Evolutionary conservation across 805 yeast genomes (phyloP), one percentile per base, ranked within the genome.

Genomic region (Wickerhamomyces chaumierensis): DNA sequence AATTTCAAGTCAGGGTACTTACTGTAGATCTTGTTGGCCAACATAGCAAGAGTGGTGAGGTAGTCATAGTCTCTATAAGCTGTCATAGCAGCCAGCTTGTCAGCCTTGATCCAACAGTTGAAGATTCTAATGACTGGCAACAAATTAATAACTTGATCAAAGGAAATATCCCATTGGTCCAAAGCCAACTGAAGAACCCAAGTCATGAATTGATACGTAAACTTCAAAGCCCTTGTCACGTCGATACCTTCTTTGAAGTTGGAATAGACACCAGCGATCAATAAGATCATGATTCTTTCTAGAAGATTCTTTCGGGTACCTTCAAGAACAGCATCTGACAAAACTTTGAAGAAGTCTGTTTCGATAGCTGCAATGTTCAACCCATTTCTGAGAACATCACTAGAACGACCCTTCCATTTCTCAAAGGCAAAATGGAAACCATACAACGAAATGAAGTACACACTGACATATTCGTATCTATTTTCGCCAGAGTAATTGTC

Each of bases 91-190:
- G 69, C 70, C 31, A 61, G 46, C 42, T 66, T 68, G 40, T 73
- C 65, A 34, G 69, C 68, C 44, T 67, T 71, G 19, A 78, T 49
- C 84, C 84, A 80, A 40, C 71, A 68, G 18, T 73, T 60, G 33
- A 72, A 52, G 9, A 80, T 56, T 47, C 88, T 63, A 0, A 74
- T 35, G 35, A 58, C 53, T 37, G 62, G 73, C 46, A 59, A 55
- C 27, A 54, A 45, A 43, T 35, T 51, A 42, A 37, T 29, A 38
- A 42, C 36, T 33, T 36, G 51, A 16, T 27, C 41, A 2, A 46
- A 42, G 13, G 53, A 48, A 16, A 46, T 37, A 11, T 46, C 48
- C 57, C 59, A 59, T 8, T 51, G 47, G n/a, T 53, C 49, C n/a
- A 62, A 45, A 20, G 60, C 53, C 9, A 54, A 42, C 13, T 54